A percentile compares a stretch with the other conserved stretches of the same genome.
These are phyloP conservation scores for Aspergillus aculeatus DNA, from an alignment of 2,329 filamentous ascomycete genomes.

Conservation along the genomic window DNA sequence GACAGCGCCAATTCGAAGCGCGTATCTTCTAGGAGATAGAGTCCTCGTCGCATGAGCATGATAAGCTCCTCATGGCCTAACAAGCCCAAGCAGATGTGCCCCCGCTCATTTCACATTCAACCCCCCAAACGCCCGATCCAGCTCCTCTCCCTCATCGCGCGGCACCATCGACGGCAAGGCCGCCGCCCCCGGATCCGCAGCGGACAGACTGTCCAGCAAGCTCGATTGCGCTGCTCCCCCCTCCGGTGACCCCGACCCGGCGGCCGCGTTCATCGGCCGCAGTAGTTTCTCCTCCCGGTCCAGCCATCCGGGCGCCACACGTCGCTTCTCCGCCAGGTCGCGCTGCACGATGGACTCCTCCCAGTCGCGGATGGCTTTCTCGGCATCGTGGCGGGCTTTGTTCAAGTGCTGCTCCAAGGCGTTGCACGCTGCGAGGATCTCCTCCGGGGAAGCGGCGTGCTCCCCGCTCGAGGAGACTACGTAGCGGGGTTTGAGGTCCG, in stretches of 20 bases:
- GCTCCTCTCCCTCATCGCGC: conserved; percentile 51
- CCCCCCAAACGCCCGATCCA: conserved; percentile 55
- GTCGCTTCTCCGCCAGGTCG: conserved; percentile 63
- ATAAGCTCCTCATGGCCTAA: background rate
- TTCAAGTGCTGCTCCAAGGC: conserved; percentile 74
- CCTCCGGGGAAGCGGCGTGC: conserved; percentile 80
- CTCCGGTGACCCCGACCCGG: conserved; percentile 11
- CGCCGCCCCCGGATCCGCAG: conserved; percentile 31
- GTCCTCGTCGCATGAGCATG: background rate
- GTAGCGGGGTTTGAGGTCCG: conserved; percentile 60
- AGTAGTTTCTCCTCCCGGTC: conserved; percentile 62
- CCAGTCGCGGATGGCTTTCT: conserved; percentile 64
- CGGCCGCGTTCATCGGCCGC: conserved; percentile 45
- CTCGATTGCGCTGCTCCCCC: conserved; percentile 23
- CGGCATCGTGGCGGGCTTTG: conserved; percentile 66
- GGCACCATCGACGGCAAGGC: conserved; percentile 42
- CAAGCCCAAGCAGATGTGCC: background rate
- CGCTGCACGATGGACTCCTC: conserved; percentile 61
- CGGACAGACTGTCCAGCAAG: conserved; percentile 39
- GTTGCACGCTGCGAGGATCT: conserved; percentile 78
- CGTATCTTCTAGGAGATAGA: background rate
- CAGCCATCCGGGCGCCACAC: conserved; percentile 64
- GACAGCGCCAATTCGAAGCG: too few relatives aligned
- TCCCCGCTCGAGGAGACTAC: conserved; percentile 75
- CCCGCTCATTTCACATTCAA: conserved; percentile 42